phyloP scores from a whole-genome alignment of 2,329 filamentous ascomycete species.

The Sarocladium strictum region DNA sequence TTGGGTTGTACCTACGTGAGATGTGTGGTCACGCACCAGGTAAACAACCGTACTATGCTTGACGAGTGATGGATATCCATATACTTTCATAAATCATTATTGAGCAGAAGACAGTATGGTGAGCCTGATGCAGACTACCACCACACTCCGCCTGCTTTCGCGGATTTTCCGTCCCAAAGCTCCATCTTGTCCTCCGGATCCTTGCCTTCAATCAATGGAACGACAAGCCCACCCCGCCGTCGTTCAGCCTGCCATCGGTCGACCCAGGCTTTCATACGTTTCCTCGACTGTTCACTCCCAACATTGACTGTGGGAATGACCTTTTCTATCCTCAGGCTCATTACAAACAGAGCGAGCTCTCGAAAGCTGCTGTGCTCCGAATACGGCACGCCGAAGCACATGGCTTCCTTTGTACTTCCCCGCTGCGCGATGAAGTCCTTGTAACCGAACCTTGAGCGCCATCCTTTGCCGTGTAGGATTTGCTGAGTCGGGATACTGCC shows the following conservation, averaged over 20 bases:
- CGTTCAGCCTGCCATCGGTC: slow-evolving; percentile 57
- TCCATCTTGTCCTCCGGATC: slow-evolving; percentile 25
- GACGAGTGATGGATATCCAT: too few relatives aligned
- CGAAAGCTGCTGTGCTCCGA: slow-evolving; percentile 93
- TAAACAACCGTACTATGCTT: too few relatives aligned
- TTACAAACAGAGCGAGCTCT: slow-evolving; percentile 90
- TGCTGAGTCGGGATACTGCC: slow-evolving; percentile 42
- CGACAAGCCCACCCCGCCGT: slow-evolving; percentile 47
- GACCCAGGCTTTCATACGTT: slow-evolving; percentile 59
- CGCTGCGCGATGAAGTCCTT: slow-evolving; percentile 73
- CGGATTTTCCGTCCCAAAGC: slow-evolving; percentile 34
- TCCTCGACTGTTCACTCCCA: slow-evolving; percentile 50
- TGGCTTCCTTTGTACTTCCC: slow-evolving; percentile 74
- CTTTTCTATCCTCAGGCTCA: slow-evolving; percentile 78
- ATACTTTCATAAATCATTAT: neutral
- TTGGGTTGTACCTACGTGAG: too few relatives aligned
- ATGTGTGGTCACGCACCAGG: too few relatives aligned
- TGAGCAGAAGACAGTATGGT: too few relatives aligned
- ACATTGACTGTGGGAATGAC: slow-evolving; percentile 92
- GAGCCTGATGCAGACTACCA: slow-evolving; percentile 22
- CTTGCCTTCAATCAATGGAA: slow-evolving; percentile 34
- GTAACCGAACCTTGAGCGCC: slow-evolving; percentile 69
- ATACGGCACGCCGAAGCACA: slow-evolving; percentile 92
- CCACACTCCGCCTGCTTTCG: slow-evolving; percentile 32
- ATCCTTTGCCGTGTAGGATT: slow-evolving; percentile 55